phyloP scores from a whole-genome alignment of 768 basidiomycete genomes.

The Strobilomyces dryophilus region DNA sequence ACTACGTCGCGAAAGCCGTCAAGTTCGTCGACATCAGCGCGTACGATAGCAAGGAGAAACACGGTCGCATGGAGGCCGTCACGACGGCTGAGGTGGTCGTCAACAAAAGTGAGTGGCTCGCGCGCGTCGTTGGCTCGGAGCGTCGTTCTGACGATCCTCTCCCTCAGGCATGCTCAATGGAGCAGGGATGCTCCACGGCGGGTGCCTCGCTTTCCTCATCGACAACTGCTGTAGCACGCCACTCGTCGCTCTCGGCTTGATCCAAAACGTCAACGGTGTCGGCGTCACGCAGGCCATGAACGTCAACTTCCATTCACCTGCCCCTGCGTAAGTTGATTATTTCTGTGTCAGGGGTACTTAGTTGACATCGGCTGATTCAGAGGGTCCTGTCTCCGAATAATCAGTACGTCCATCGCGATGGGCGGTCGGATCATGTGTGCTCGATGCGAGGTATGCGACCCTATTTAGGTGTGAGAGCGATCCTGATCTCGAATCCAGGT shows the following conservation, averaged over 20 bases:
- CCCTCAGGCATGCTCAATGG: constrained; percentile 72
- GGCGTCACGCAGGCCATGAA: constrained; percentile 74
- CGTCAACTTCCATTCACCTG: constrained; percentile 66
- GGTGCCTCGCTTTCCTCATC: constrained; percentile 67
- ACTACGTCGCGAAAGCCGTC: constrained; percentile 55
- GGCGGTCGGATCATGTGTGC: constrained; percentile 70
- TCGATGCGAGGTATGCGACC: constrained; percentile 56
- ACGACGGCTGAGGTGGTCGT: constrained; percentile 62
- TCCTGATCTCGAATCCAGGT: constrained; percentile 37
- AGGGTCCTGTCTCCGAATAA: constrained; percentile 54
- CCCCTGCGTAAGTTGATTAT: constrained; percentile 45
- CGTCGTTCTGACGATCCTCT: constrained; percentile 2
- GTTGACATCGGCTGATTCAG: constrained; percentile 31
- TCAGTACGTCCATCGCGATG: constrained; percentile 61
- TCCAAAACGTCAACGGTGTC: constrained; percentile 60
- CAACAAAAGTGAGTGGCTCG: constrained; percentile 51
- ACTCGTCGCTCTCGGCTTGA: constrained; percentile 60
- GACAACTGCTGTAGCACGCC: constrained; percentile 73
- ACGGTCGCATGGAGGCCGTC: constrained; percentile 54
- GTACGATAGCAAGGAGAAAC: constrained; percentile 41
- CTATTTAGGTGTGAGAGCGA: not conserved
- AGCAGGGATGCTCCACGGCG: constrained; percentile 74
- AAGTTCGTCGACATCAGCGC: constrained; percentile 58
- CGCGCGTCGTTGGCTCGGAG: not conserved
- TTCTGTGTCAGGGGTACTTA: not conserved